These are phyloP conservation scores for Biscutella laevigata DNA, from an alignment of 441 rosid species.

Conservation along the genomic window DNA sequence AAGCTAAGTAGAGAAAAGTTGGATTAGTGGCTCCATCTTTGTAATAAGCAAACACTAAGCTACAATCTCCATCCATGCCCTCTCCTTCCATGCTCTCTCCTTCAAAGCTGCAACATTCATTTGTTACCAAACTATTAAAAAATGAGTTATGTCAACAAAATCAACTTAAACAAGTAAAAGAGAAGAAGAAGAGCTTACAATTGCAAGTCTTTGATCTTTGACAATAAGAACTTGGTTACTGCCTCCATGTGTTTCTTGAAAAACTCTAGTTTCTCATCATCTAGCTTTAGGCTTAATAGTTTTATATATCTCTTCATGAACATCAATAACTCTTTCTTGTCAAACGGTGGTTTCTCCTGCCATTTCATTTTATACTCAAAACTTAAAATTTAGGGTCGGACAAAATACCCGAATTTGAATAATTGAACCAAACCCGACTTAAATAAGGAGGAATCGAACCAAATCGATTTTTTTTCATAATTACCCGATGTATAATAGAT, in stretches of 20 bases:
- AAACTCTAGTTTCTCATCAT: conserved; percentile 41
- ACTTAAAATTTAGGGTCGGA: too few relatives aligned
- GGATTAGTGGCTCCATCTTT: conserved; percentile 56
- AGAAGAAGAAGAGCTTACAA: conserved; percentile 55
- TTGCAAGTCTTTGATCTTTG: conserved; percentile 71
- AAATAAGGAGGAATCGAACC: too few relatives aligned
- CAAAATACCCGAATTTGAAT: too few relatives aligned
- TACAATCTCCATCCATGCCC: too few relatives aligned
- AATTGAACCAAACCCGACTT: too few relatives aligned
- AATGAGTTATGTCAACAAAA: too few relatives aligned
- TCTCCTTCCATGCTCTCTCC: conserved; percentile 62
- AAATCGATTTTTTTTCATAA: too few relatives aligned
- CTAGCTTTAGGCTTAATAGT: conserved; percentile 46
- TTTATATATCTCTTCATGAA: conserved; percentile 69
- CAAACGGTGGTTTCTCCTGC: conserved; percentile 91
- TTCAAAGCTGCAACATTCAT: conserved; percentile 35
- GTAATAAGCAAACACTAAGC: conserved; percentile 55
- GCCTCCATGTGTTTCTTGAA: conserved; percentile 73
- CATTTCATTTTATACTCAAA: too few relatives aligned
- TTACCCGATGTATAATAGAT: too few relatives aligned
- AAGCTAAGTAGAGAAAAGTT: conserved; percentile 42
- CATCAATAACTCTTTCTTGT: conserved; percentile 67
- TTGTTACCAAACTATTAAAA: background rate
- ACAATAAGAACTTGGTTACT: conserved; percentile 63
- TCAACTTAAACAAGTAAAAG: background rate